Base-by-base conservation (phyloP, 2,329 filamentous ascomycete genomes). In the Colletotrichum salicis region DNA sequence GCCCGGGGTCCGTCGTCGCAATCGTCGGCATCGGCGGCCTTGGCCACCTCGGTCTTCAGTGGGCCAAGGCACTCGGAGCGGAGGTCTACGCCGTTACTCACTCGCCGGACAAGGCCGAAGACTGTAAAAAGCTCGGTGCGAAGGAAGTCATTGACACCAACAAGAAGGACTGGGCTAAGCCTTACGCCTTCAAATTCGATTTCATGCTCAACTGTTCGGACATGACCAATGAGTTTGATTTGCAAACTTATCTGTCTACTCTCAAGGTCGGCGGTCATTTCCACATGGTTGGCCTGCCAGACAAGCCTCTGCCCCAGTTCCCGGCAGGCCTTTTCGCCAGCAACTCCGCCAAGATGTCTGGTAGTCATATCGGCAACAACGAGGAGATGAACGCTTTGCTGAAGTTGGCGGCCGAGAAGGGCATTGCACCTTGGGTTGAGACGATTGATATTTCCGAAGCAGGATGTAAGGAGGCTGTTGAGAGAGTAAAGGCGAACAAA, bases 21-120 rank as follows among this genome's bases (percentile, higher is more conserved):
- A 88, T 96, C 64, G 84, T 94, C 13, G 93, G 93, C 7, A 85
- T 95, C 13, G 93, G 93, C 7, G 93, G 93, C 0, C 81, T 95
- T 0, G 93, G 93, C 0, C 93, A 96, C 78, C 90, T 95, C 74
- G 93, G 89, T 0, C 79, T 96, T 15, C 84, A 94, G 71, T 94
- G 89, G 79, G 91, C 93, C 0, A 90, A 88, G 75, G 93, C 93
- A 0, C 82, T 96, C 1, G 91, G 90, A 11, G 91, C 90, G 31
- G 90, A 93, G 58, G 86, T 87, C 7, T 89, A 91, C 27, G 91
- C 89, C 10, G 88, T 93, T 75, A 91, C 90, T 7, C 89, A 92
- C 73, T 88, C 85, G 0, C 83, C 84, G 1, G 76, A 80, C 77
- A 93, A 93, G 83, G 84, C 82, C 48, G 85, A 85, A 0, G 90